Evolutionary conservation across 2,329 filamentous ascomycete species (phyloP), one percentile per base, ranked within the genome.

Genomic region (Cladosporium sp.): DNA sequence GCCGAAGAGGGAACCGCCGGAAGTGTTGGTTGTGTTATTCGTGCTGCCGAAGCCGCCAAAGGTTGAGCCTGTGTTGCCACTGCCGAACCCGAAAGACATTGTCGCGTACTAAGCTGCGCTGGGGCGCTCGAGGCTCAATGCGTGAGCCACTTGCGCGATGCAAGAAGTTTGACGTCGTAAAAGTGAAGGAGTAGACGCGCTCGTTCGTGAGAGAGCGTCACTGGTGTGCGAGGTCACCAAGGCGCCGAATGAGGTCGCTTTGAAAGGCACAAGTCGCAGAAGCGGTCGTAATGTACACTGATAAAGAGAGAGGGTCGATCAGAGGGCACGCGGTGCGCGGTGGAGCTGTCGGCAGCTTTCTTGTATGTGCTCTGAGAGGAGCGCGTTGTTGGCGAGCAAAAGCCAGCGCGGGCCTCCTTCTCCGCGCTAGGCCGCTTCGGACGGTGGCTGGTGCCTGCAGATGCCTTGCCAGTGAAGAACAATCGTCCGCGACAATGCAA

Each of bases 1-100:
- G 28, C 66, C 69, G 50, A 71, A 71, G 3, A 69, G 61, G 6
- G 64, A 65, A 53, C 70, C 71, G 17, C 71, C 68, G 25, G 59
- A 60, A 36, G 58, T 63, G 10, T 64, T 64, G 28, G 68, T 64
- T 36, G 47, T 51, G 19, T 42, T 58, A 19, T 47, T 52, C 22
- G 17, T 53, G 48, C 34, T 53, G 37, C 56, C 56, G 22, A 58
- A 58, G 39, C 56, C 56, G 48, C 61, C 63, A 42, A 71, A 71
- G 20, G 66, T 68, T 12, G 70, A 69, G 54, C 68, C 62, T n/a
- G 68, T 69, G 47, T 65, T 68, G 37, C 65, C 65, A 56, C 65
- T 62, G 20, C 72, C 71, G 49, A 74, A 74, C 24, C 55, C 55
- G 55, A 57, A 57, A 48, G 55, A 57, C 55, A 57, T 57, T 20